Conservation (phyloP, 73 alveolate genomes). For the Durusdinium trenchii region DNA sequence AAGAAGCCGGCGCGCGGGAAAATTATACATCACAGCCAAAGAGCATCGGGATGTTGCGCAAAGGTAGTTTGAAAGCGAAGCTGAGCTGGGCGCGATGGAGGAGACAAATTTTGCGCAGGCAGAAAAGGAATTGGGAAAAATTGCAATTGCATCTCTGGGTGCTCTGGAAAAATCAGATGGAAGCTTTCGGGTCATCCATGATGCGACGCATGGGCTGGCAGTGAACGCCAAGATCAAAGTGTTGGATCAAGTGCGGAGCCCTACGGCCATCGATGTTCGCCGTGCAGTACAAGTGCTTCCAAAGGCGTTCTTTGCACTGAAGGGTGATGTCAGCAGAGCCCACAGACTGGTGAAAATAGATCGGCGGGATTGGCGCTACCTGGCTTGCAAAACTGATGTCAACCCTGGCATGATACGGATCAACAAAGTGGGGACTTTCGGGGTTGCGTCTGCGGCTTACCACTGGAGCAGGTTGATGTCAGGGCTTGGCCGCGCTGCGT, state of each 20-base stretch:
- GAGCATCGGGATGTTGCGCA: neutral
- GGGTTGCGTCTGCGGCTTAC: constrained; percentile 32
- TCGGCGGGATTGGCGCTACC: neutral
- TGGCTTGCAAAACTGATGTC: neutral
- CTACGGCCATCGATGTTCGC: neutral
- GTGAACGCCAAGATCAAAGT: neutral
- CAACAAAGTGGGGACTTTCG: constrained; percentile 48
- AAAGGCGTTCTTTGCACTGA: neutral
- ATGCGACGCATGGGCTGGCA: neutral
- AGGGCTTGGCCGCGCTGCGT: neutral
- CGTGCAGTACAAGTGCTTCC: neutral
- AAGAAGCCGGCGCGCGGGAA: neutral
- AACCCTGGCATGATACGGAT: neutral
- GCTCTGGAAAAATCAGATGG: constrained; percentile 8
- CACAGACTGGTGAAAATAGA: constrained; percentile 13
- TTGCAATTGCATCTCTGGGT: constrained; percentile 15
- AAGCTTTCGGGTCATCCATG: constrained; percentile 36
- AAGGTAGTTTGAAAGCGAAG: neutral
- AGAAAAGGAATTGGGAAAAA: neutral
- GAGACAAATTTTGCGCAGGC: neutral
- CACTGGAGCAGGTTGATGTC: constrained; percentile 15
- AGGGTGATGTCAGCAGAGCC: neutral
- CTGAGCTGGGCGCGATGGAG: neutral
- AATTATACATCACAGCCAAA: neutral
- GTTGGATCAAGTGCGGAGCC: neutral